phyloP scores from a whole-genome alignment of 495 filamentous ascomycete species.

The Podospora pseudoanserina region DNA sequence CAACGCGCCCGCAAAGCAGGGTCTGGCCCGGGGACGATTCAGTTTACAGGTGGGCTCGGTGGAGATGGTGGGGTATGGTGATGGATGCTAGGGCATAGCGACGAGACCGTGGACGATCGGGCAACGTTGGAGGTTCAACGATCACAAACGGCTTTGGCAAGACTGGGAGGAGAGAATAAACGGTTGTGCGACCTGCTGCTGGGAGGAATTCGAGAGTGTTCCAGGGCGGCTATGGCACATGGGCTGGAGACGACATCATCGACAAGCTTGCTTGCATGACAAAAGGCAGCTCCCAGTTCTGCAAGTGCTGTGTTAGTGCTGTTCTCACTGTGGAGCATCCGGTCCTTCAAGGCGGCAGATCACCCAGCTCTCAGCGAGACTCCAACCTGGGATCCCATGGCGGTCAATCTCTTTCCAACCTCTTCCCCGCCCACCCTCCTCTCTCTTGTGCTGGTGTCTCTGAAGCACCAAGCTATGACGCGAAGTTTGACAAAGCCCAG shows the following conservation, averaged over 20 bases:
- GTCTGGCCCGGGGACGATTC: conserved; percentile 4
- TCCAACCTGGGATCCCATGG: neutral
- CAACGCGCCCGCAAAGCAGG: conserved; percentile 3
- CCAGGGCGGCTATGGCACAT: neutral
- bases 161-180: neutral
- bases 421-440: neutral
- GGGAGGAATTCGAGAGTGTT: neutral
- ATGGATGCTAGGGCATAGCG: neutral
- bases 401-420: neutral
- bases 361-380: neutral
- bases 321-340: conserved; percentile 1
- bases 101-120: neutral
- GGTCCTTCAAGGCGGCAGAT: conserved; percentile 10
- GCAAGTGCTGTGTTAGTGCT: neutral
- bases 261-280: conserved; percentile 5
- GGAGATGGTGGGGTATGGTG: conserved; percentile 5
- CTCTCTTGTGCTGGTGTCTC: neutral
- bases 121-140: neutral
- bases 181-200: neutral
- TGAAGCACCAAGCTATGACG: neutral
- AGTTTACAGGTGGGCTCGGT: conserved; percentile 4
- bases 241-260: conserved; percentile 3
- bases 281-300: neutral
- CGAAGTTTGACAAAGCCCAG: neutral
- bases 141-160: neutral